Evolutionary conservation across 768 basidiomycete genomes (phyloP), one percentile per base, ranked within the genome.

Genomic region (Paxillus ammoniavirescens): DNA sequence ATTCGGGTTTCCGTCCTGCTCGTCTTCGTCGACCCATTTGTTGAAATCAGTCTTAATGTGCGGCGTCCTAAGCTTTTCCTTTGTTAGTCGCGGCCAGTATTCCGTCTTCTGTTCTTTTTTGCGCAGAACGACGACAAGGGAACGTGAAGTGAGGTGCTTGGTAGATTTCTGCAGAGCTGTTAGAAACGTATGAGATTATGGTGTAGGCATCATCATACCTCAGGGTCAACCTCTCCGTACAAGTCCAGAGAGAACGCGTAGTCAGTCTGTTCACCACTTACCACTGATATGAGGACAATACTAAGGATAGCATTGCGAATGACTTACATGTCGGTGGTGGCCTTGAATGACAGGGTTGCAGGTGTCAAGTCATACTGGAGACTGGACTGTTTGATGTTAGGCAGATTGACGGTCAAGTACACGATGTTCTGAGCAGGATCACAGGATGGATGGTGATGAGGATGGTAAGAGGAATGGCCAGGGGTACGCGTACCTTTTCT

Each of bases 21-120:
- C 95, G 67, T 98, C 96, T 75, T 98, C 95, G 65, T 98, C 95
- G 40, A 89, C 88, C 94, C 94, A 98, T 75, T 91, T 96, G 60
- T 77, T 77, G 70, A 98, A 98, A 72, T 98, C 92, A 42, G 93
- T 97, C 81, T 97, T 98, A 72, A 98, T 75, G 73, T 83, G 95
- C 53, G 84, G 76, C 47, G 79, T 83, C 72, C 82, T 91, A 55
- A 82, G 65, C 72, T 93, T 95, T 55, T 90, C 89, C 72, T 96
- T 93, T 44, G 91, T 93, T 48, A 98, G 77, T 53, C 95, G 82
- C 23, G 92, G 91, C 96, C 96, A 98, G 72, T 81, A 98, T 61
- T 93, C 96, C 13, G 73, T 67, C 65, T 86, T 73, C 30, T 68
- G 63, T 52, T 85, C 84, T 70, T 93, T 92, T 75, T 98, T 98